A percentile compares a stretch with the other conserved stretches of the same genome.
phyloP scores from a whole-genome alignment of 192 early-diverging fungal genomes.

The Anaeromyces robustus region DNA sequence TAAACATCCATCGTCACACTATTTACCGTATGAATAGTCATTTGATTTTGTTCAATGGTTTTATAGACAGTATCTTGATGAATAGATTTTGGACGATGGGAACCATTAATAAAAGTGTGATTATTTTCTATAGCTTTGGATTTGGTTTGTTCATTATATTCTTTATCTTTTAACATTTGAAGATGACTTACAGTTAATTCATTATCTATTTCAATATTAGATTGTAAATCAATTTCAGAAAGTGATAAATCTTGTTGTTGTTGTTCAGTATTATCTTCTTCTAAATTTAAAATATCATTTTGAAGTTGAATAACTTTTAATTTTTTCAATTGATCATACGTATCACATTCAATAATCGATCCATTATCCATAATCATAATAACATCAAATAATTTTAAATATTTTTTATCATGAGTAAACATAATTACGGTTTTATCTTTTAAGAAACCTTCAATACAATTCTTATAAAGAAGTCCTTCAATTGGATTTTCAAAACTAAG shows the following conservation, averaged over 20 bases:
- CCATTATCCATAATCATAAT: slow-evolving; percentile 45
- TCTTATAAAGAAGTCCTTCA: slow-evolving; percentile 28
- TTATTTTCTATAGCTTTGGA: slow-evolving; percentile 55
- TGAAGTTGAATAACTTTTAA: slow-evolving; percentile 43
- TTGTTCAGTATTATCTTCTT: slow-evolving; percentile 1
- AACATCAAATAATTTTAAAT: slow-evolving; percentile 33
- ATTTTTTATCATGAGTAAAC: slow-evolving; percentile 23
- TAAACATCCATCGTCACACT: background rate
- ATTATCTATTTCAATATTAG: background rate
- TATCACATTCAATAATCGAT: slow-evolving; percentile 28
- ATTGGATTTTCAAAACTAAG: slow-evolving; percentile 11
- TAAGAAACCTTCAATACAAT: slow-evolving; percentile 26
- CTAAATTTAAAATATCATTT: slow-evolving; percentile 36
- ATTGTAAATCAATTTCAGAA: slow-evolving; percentile 10
- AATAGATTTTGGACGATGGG: slow-evolving; percentile 22
- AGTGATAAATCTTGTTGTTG: slow-evolving; percentile 15
- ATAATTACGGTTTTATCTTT: slow-evolving; percentile 44
- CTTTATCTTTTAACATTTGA: slow-evolving; percentile 24
- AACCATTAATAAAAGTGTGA: slow-evolving; percentile 37
- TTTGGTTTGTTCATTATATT: slow-evolving; percentile 52
- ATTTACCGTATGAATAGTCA: slow-evolving; percentile 43
- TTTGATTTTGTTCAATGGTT: slow-evolving; percentile 55
- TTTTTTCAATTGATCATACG: slow-evolving; percentile 37
- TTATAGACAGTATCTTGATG: slow-evolving; percentile 30
- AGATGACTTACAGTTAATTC: background rate